Conservation (phyloP, 345 rosid species). For the Psidium friedrichsthalianum region DNA sequence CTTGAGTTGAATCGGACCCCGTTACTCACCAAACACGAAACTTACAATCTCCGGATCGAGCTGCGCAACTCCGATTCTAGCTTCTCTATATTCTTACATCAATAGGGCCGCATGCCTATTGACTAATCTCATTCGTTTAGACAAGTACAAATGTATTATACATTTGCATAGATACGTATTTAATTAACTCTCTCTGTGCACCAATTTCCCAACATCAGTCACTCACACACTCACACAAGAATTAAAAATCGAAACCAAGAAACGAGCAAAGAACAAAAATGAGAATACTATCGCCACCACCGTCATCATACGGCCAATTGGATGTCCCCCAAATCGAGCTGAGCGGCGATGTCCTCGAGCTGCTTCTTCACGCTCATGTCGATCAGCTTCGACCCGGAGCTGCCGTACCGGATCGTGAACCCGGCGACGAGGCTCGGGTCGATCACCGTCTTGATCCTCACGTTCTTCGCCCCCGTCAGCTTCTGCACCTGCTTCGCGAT, state of each 20-base stretch:
- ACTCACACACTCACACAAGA: not conserved
- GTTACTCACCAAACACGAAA: not conserved
- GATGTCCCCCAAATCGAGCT: conserved; percentile 74
- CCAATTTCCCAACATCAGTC: not conserved
- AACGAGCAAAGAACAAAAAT: not conserved
- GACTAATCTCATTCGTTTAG: not conserved
- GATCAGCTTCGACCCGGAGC: conserved; percentile 64
- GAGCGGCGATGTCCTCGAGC: conserved; percentile 74
- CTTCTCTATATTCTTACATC: too few species aligned
- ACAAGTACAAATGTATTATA: not conserved
- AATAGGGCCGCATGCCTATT: too few species aligned
- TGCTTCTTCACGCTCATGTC: conserved; percentile 97
- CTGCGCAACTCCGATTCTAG: too few species aligned
- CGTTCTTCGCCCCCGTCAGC: conserved; percentile 74
- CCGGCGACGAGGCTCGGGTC: conserved; percentile 87
- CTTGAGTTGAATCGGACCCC: not conserved
- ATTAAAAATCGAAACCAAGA: not conserved
- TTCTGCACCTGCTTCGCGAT: conserved; percentile 92
- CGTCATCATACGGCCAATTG: conserved; percentile 21
- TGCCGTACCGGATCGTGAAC: conserved; percentile 77
- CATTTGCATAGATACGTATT: not conserved
- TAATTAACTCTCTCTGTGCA: not conserved
- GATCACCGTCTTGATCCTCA: conserved; percentile 66
- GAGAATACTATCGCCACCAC: not conserved
- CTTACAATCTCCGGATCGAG: too few species aligned